phyloP scores from a whole-genome alignment of 1,284 basidiomycete genomes.

The Sporisorium scitamineum region DNA sequence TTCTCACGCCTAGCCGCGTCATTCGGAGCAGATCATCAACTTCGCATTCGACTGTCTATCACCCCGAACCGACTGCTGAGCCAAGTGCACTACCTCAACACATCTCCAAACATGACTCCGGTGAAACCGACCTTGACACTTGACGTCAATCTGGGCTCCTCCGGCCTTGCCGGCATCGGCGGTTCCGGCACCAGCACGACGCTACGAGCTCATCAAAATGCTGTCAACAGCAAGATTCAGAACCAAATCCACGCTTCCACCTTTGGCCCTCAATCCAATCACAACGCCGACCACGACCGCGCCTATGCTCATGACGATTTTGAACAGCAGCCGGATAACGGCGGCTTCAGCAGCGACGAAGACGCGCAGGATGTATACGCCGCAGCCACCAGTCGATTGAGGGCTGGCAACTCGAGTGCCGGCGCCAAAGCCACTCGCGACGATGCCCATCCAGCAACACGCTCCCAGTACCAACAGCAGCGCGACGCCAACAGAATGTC shows the following conservation, averaged over 20 bases:
- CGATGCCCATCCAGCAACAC: slow-evolving; percentile 19
- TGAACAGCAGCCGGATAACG: slow-evolving; percentile 40
- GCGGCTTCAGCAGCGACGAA: slow-evolving; percentile 61
- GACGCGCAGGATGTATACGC: slow-evolving; percentile 53
- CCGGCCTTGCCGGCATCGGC: slow-evolving; percentile 34
- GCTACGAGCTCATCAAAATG: slow-evolving; percentile 41
- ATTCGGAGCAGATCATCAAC: neutral
- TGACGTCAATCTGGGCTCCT: slow-evolving; percentile 55
- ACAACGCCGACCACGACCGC: slow-evolving; percentile 13
- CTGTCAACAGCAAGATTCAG: slow-evolving; percentile 43
- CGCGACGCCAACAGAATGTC: slow-evolving; percentile 22
- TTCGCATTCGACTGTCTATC: neutral
- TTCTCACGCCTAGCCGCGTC: slow-evolving; percentile 4
- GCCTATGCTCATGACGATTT: slow-evolving; percentile 34
- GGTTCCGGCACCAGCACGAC: slow-evolving; percentile 52
- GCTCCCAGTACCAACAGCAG: slow-evolving; percentile 15
- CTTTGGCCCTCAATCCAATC: slow-evolving; percentile 32
- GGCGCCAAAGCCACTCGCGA: slow-evolving; percentile 52
- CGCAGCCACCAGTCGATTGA: slow-evolving; percentile 42
- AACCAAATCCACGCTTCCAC: slow-evolving; percentile 51
- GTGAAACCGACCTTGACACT: slow-evolving; percentile 58
- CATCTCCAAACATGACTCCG: slow-evolving; percentile 48
- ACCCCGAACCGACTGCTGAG: neutral
- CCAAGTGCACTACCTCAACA: neutral
- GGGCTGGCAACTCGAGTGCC: slow-evolving; percentile 45